phyloP scores from a whole-genome alignment of 495 filamentous ascomycete species.

The Aspergillus carlsbadensis region DNA sequence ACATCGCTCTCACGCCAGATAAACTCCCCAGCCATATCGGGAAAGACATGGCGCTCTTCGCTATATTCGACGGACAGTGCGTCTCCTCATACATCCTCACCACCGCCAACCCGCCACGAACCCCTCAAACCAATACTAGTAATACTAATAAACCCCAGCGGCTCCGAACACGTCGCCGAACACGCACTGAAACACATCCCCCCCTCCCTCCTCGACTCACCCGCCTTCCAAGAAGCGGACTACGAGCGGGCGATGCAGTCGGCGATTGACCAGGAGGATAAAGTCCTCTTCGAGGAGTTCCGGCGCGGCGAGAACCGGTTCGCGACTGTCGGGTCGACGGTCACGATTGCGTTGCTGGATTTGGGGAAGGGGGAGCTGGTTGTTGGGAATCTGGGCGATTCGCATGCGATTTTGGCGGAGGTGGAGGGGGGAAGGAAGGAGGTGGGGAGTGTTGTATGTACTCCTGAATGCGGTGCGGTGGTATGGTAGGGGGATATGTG shows the following conservation, averaged over 20 bases:
- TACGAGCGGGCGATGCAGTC: constrained; percentile 20
- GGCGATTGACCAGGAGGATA: constrained; percentile 18
- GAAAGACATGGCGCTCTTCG: constrained; percentile 39
- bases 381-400: constrained; percentile 42
- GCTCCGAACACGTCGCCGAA: constrained; percentile 33
- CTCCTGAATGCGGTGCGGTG: neutral
- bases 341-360: constrained; percentile 37
- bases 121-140: neutral
- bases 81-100: constrained; percentile 1
- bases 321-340: constrained; percentile 37
- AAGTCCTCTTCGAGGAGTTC: constrained; percentile 26
- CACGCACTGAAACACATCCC: constrained; percentile 35
- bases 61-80: constrained; percentile 45
- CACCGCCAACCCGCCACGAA: neutral
- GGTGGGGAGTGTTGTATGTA: constrained; percentile 2
- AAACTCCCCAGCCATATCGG: constrained; percentile 27
- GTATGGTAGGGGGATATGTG: too few relatives aligned
- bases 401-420: constrained; percentile 38
- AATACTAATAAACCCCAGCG: constrained; percentile 27
- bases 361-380: constrained; percentile 36
- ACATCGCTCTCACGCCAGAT: constrained; percentile 29
- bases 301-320: constrained; percentile 25
- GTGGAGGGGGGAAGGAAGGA: constrained; percentile 19
- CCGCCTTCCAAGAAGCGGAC: constrained; percentile 26
- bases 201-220: constrained; percentile 25